These are phyloP conservation scores for Geotrichum restrictum DNA, from an alignment of 1,139 yeast species.

Conservation along the genomic window DNA sequence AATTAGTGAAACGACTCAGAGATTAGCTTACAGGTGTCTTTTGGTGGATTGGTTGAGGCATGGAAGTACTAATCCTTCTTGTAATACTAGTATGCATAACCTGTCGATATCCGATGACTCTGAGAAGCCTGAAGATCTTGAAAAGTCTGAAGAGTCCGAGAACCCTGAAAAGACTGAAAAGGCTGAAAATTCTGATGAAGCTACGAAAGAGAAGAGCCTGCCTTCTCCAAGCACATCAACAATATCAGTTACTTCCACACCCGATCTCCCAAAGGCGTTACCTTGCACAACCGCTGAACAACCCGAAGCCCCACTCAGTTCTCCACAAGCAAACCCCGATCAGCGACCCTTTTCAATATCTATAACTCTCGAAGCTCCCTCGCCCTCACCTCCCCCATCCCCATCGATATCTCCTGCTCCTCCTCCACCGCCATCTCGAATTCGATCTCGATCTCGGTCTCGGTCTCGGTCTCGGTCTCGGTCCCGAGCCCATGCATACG, in stretches of 20 bases:
- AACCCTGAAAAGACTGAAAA: neutral
- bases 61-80: neutral
- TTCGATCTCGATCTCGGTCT: too few relatives aligned
- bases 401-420: too few relatives aligned
- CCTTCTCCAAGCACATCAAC: neutral
- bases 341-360: too few relatives aligned
- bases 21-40: constrained; percentile 60
- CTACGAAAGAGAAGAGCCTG: neutral
- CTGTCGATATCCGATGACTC: neutral
- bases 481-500: too few relatives aligned
- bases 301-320: too few relatives aligned
- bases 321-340: too few relatives aligned
- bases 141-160: neutral
- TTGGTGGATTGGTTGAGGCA: constrained; percentile 52
- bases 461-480: too few relatives aligned
- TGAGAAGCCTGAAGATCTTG: neutral
- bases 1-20: constrained; percentile 44
- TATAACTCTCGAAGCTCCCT: too few relatives aligned
- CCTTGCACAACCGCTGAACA: neutral
- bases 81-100: neutral
- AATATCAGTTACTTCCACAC: neutral
- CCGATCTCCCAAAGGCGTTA: neutral
- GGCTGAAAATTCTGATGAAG: too few relatives aligned
- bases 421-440: too few relatives aligned
- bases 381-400: too few relatives aligned